phyloP scores from a whole-genome alignment of 495 filamentous ascomycete species.

The Trichoderma asperelloides region DNA sequence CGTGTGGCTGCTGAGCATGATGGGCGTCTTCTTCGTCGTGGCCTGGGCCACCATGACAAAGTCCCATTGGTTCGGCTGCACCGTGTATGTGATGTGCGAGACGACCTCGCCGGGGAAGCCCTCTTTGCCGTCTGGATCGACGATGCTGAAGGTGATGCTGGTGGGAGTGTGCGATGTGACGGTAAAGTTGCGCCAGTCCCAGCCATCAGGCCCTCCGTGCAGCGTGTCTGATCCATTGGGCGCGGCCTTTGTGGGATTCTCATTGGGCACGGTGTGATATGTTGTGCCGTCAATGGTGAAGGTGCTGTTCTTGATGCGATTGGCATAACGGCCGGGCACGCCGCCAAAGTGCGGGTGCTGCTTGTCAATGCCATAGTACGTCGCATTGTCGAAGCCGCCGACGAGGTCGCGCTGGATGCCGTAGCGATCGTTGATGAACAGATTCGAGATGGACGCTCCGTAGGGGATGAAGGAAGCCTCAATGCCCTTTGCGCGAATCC shows the following conservation, averaged over 20 bases:
- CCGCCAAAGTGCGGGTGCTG: constrained; percentile 69
- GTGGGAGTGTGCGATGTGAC: constrained; percentile 56
- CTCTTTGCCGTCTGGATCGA: constrained; percentile 60
- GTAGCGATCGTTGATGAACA: constrained; percentile 63
- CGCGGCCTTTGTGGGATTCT: constrained; percentile 44
- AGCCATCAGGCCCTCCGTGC: constrained; percentile 74
- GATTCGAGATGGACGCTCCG: constrained; percentile 65
- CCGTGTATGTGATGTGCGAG: constrained; percentile 65
- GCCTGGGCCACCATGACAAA: constrained; percentile 45
- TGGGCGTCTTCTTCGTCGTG: constrained; percentile 52
- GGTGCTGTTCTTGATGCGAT: constrained; percentile 78
- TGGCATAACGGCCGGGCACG: constrained; percentile 74
- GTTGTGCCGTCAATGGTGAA: constrained; percentile 59
- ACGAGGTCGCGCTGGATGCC: constrained; percentile 60
- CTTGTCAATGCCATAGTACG: constrained; percentile 55
- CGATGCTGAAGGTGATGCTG: constrained; percentile 70
- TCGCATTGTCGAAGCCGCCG: constrained; percentile 71
- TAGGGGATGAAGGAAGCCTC: constrained; percentile 68
- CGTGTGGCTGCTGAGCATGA: constrained; percentile 57
- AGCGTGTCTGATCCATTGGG: constrained; percentile 57
- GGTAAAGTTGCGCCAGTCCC: constrained; percentile 74
- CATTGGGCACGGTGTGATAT: constrained; percentile 62
- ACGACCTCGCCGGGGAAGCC: constrained; percentile 77
- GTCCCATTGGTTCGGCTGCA: constrained; percentile 41
- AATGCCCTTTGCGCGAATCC: constrained; percentile 63